Percentiles rank a stretch among this genome's conserved stretches.
phyloP scores from a whole-genome alignment of 176 grass and related monocot species.

The Pontederia paniculata region DNA sequence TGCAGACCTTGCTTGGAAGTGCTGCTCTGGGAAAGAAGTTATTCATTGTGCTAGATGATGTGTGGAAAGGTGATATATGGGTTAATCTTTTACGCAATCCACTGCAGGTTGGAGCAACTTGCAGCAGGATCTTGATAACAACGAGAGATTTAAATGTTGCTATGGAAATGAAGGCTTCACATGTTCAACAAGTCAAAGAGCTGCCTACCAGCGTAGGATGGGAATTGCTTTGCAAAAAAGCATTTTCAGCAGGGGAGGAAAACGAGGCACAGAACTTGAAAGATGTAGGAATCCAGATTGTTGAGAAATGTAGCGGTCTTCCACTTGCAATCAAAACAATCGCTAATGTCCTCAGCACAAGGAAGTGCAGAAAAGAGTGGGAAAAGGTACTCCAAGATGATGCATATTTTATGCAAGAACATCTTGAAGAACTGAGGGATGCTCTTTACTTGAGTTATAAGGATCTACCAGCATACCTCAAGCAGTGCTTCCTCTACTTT shows the following conservation, averaged over 20 bases:
- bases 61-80: slow-evolving; percentile 43
- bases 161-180: slow-evolving; percentile 32
- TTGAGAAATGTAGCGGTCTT: neutral
- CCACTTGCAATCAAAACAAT: neutral
- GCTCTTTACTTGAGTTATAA: neutral
- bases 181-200: slow-evolving; percentile 33
- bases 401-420: neutral
- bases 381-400: neutral
- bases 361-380: neutral
- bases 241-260: slow-evolving; percentile 5
- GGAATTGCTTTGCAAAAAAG: slow-evolving; percentile 30
- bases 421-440: neutral
- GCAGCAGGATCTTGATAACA: slow-evolving; percentile 54
- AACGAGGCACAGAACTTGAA: neutral
- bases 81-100: slow-evolving; percentile 46
- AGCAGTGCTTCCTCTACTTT: slow-evolving; percentile 23
- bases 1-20: slow-evolving; percentile 25
- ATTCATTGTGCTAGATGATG: slow-evolving; percentile 65
- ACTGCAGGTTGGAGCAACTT: slow-evolving; percentile 37
- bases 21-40: slow-evolving; percentile 51
- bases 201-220: slow-evolving; percentile 43
- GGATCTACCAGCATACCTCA: neutral
- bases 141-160: slow-evolving; percentile 33
- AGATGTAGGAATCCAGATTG: neutral
- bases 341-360: neutral